Base-by-base conservation (phyloP, 106 monocot species). In the Apostasia shenzhenica region DNA sequence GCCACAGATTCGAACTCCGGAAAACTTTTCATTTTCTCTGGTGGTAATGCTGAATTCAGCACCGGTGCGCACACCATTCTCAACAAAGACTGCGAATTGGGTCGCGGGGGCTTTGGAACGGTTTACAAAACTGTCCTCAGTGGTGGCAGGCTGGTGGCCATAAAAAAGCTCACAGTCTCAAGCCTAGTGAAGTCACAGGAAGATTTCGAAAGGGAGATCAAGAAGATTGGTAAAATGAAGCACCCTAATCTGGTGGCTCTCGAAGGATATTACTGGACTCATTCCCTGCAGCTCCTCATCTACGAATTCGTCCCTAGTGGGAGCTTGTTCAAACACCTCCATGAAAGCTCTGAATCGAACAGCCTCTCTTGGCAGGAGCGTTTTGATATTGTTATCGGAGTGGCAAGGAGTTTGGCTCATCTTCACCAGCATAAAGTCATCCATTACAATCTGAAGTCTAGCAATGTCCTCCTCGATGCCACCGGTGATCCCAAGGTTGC, bases 81-180 rank as follows among this genome's bases (percentile, higher is more conserved):
- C 47, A 95, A 88, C 78, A 95, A 88, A 74, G 86, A 91, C 57
- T 86, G 88, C 26, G 94, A 95, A 72, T 81, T 95, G 41, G 95
- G 95, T n/a, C 85, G 91, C 39, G 95, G 95, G 6, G 95, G 95
- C 0, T 95, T 95, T 61, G 95, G 95, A 5, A 73, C 88, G 0
- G 95, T 95, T 2, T 95, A 95, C 80, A 91, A 82, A 67, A 86
- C 95, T 0, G 65, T 82, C 14, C 86, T 95, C 37, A 70, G 74
- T 67, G 95, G 91, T 58, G 88, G 91, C 1, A 72, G 79, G 40
- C 84, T 85, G 1, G 86, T 95, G 69, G 95, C 88, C 45, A 95
- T 95, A 73, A 95, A 95, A 80, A 95, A 95, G 78, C 91, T 95
- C 39, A 84, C 91, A 0, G 94, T 95, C 11, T 95, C 94, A 3